A percentile compares a stretch with the other conserved stretches of the same genome.
These are phyloP conservation scores for Raddia guianensis DNA, from an alignment of 176 grass and related monocot species.

Conservation along the genomic window DNA sequence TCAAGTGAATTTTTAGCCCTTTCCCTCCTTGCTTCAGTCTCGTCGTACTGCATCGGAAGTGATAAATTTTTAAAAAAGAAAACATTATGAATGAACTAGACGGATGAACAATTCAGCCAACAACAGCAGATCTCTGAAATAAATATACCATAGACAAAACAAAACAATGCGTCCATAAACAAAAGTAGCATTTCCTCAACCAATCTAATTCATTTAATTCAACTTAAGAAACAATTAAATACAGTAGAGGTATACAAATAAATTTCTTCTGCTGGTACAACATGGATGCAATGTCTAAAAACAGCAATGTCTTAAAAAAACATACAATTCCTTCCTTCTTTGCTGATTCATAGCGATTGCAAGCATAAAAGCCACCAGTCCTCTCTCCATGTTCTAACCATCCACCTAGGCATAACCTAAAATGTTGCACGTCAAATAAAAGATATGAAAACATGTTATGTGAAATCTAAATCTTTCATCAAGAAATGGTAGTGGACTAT, in stretches of 20 bases:
- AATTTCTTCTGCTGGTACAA: neutral
- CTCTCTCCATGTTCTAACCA: constrained; percentile 90
- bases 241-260: neutral
- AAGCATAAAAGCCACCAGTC: constrained; percentile 96
- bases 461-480: constrained; percentile 27
- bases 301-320: neutral
- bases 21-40: constrained; percentile 87
- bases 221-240: constrained; percentile 7
- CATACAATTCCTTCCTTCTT: constrained; percentile 88
- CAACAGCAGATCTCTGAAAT: neutral
- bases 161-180: neutral
- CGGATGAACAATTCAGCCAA: constrained; percentile 8
- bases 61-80: constrained; percentile 1
- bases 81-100: constrained; percentile 21
- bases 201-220: constrained; percentile 2
- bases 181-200: neutral
- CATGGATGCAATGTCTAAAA: constrained; percentile 15
- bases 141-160: neutral
- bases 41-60: constrained; percentile 67
- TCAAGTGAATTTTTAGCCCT: constrained; percentile 96
- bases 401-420: constrained; percentile 84
- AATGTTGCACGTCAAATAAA: constrained; percentile 32
- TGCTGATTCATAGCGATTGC: constrained; percentile 91
- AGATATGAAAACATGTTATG: constrained; percentile 16
- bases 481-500: constrained; percentile 31